These are phyloP conservation scores for Funneliformis mosseae DNA, from an alignment of 192 early-diverging fungal genomes.

Conservation along the genomic window DNA sequence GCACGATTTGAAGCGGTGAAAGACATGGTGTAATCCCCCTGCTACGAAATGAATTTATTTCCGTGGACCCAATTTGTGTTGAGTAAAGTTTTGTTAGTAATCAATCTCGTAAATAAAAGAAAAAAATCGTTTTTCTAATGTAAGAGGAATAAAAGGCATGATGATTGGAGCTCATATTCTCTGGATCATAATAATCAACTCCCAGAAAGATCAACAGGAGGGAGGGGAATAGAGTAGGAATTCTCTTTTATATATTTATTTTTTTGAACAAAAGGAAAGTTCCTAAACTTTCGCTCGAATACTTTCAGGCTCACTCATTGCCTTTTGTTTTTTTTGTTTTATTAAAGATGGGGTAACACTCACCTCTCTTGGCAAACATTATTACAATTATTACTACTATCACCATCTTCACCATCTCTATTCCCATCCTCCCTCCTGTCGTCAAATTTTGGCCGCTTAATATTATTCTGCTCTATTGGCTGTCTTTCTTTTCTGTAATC, in stretches of 20 bases:
- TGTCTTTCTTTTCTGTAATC: slow-evolving; percentile 7
- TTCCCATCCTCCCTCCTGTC: slow-evolving; percentile 17
- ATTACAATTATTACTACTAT: slow-evolving; percentile 11
- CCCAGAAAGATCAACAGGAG: slow-evolving; percentile 8
- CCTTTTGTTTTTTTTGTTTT: not conserved
- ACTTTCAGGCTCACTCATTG: not conserved
- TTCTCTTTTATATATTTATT: not conserved
- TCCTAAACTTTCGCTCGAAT: not conserved
- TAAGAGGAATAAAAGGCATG: slow-evolving; percentile 10
- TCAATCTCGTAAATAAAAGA: not conserved
- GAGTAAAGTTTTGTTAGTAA: not conserved
- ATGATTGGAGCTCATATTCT: not conserved
- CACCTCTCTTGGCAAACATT: slow-evolving; percentile 19
- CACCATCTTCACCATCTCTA: slow-evolving; percentile 23
- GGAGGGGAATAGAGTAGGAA: slow-evolving; percentile 16
- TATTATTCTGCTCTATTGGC: not conserved
- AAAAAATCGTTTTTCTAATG: not conserved
- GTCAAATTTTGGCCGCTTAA: not conserved
- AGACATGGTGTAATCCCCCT: not conserved
- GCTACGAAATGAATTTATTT: no score
- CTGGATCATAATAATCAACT: not conserved
- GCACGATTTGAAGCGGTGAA: not conserved
- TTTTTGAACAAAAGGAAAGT: not conserved
- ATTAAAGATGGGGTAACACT: not conserved
- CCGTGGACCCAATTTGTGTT: no score